Conservation (phyloP, 2,329 filamentous ascomycete species). For the Hypoxylon sp. region DNA sequence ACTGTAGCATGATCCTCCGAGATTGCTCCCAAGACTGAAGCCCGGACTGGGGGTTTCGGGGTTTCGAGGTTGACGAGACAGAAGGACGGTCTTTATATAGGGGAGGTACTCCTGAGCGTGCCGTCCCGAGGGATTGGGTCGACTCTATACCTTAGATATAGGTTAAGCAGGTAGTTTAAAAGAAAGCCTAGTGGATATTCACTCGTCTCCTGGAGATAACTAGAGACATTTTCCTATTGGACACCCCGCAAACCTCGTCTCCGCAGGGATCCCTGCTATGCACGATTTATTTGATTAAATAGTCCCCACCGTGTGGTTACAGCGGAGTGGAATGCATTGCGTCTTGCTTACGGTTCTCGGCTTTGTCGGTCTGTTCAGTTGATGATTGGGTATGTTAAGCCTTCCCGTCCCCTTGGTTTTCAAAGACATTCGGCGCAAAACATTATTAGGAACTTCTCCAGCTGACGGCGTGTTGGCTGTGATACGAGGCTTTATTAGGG, state of each 20-base stretch:
- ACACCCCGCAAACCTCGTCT: constrained; percentile 21
- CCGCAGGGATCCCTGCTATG: constrained; percentile 23
- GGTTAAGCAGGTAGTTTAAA: too few species aligned
- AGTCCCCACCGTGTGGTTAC: constrained; percentile 34
- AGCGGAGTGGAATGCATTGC: constrained; percentile 34
- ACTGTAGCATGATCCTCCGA: constrained; percentile 17
- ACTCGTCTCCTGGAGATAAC: neutral
- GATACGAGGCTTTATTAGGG: constrained; percentile 11
- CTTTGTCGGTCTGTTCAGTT: constrained; percentile 33
- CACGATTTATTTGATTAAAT: constrained; percentile 29
- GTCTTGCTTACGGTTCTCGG: constrained; percentile 38
- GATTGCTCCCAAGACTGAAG: constrained; percentile 2
- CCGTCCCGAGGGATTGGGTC: constrained; percentile 26
- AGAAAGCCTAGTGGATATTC: neutral
- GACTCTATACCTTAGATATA: neutral
- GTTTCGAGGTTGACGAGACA: neutral
- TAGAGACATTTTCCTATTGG: constrained; percentile 17
- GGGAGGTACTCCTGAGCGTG: neutral
- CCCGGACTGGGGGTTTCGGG: neutral
- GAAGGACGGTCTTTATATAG: neutral
- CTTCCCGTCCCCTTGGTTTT: neutral
- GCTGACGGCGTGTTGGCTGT: constrained; percentile 26
- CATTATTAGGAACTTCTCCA: constrained; percentile 6
- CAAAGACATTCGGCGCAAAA: constrained; percentile 16
- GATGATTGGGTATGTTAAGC: constrained; percentile 36